A percentile compares a stretch with the other conserved stretches of the same genome.
Evolutionary conservation across 148 eudicot species (phyloP).

Genomic region (Vaccinium darrowii): DNA sequence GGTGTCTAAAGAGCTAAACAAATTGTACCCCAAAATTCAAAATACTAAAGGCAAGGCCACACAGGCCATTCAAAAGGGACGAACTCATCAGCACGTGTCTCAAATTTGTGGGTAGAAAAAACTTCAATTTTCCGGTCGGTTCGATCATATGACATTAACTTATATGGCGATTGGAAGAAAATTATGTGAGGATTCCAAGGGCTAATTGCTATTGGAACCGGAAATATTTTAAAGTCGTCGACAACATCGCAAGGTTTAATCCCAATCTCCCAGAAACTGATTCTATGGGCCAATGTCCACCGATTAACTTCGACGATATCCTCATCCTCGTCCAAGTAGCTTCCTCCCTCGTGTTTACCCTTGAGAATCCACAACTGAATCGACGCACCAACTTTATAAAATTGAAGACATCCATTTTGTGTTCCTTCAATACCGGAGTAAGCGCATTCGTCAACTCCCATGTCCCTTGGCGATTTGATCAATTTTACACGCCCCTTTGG

Average conservation of each 20-base stretch:
- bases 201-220: neutral
- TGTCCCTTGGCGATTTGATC: neutral
- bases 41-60: neutral
- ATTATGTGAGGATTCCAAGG: neutral
- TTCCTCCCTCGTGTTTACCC: neutral
- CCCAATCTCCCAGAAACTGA: neutral
- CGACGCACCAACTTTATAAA: neutral
- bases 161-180: neutral
- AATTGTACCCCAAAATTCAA: no score
- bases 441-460: neutral
- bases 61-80: neutral
- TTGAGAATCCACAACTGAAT: neutral
- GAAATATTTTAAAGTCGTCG: no score
- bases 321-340: neutral
- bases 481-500: neutral
- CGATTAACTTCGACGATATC: neutral
- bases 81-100: neutral
- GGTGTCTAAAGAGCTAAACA: no score
- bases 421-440: neutral
- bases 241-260: no score
- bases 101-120: neutral
- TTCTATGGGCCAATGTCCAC: constrained; percentile 4
- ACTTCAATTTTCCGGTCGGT: neutral
- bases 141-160: neutral
- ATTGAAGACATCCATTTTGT: neutral